Evolutionary conservation across 805 yeast genomes (phyloP).

Genomic region (Candida pseudofarinosa): DNA sequence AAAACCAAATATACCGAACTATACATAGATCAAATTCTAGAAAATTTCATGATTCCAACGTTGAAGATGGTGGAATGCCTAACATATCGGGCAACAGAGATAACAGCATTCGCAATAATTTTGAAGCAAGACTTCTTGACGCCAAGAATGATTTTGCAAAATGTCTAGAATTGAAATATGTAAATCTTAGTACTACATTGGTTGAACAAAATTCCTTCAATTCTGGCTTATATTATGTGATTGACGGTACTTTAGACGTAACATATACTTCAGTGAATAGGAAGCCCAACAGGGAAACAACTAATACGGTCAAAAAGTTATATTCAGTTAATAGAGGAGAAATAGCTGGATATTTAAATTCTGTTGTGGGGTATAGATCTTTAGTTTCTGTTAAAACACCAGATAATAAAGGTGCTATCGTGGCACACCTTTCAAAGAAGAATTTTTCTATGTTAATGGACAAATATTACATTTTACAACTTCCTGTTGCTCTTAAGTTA

Average conservation of each 20-base stretch:
- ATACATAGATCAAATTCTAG: conserved; percentile 17
- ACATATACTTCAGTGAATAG: conserved; percentile 23
- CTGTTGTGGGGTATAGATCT: conserved; percentile 75
- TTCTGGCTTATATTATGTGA: conserved; percentile 74
- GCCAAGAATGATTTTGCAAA: conserved; percentile 59
- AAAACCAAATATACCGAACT: conserved; percentile 20
- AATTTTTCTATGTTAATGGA: conserved; percentile 67
- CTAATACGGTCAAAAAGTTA: conserved; percentile 27
- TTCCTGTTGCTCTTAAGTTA: conserved; percentile 72
- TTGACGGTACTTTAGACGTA: conserved; percentile 75
- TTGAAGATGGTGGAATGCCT: not conserved
- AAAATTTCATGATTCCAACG: not conserved
- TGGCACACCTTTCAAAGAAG: conserved; percentile 64
- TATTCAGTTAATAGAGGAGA: conserved; percentile 73
- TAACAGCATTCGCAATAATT: not conserved
- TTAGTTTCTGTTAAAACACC: conserved; percentile 67
- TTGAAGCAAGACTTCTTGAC: conserved; percentile 41
- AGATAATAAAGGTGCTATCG: conserved; percentile 51
- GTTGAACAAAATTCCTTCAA: conserved; percentile 62
- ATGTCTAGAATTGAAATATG: conserved; percentile 51
- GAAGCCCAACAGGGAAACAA: not conserved
- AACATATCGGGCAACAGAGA: not conserved
- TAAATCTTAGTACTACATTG: conserved; percentile 50
- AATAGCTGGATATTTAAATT: conserved; percentile 81
- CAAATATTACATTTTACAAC: conserved; percentile 66